phyloP scores from a whole-genome alignment of 768 basidiomycete species.

The Rhodotorula paludigena region DNA sequence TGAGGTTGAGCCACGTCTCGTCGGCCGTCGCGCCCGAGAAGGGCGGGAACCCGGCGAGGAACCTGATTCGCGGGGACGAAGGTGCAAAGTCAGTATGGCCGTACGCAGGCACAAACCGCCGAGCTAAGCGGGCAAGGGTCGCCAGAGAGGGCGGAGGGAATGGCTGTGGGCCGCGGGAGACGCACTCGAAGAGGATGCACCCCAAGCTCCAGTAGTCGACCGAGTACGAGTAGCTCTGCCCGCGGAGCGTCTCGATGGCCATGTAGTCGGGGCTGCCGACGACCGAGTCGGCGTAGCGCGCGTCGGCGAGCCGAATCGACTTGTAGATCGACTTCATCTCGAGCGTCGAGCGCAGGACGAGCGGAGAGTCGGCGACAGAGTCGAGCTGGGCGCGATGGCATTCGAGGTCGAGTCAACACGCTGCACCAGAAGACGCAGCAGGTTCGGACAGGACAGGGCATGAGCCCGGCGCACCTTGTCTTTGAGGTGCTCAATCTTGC shows the following conservation, averaged over 20 bases:
- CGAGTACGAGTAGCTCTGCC: slow-evolving; percentile 88
- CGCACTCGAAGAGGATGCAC: slow-evolving; percentile 86
- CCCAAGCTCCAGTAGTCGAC: slow-evolving; percentile 99
- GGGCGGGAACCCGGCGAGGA: slow-evolving; percentile 92
- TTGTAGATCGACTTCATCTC: slow-evolving; percentile 93
- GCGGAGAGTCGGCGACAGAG: slow-evolving; percentile 87
- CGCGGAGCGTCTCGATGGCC: slow-evolving; percentile 74
- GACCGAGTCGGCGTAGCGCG: slow-evolving; percentile 91
- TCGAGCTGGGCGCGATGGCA: slow-evolving; percentile 62
- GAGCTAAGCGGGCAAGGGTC: neutral
- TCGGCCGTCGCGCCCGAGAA: slow-evolving; percentile 93
- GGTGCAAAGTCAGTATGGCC: neutral
- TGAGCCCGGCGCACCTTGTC: slow-evolving; percentile 60
- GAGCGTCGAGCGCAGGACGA: slow-evolving; percentile 83
- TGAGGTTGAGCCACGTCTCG: slow-evolving; percentile 98
- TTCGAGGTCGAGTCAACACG: neutral
- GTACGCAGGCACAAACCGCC: neutral
- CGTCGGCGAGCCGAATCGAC: slow-evolving; percentile 80
- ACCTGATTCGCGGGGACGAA: slow-evolving; percentile 44
- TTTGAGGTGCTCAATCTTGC: slow-evolving; percentile 87
- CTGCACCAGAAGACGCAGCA: neutral
- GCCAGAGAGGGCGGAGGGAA: neutral
- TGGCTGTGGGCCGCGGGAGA: slow-evolving; percentile 14
- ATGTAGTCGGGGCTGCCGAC: slow-evolving; percentile 99
- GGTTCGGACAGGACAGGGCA: neutral